A percentile compares a stretch with the other conserved stretches of the same genome.
phyloP scores from a whole-genome alignment of 2,329 filamentous ascomycete species.

The Phoma herbarum region DNA sequence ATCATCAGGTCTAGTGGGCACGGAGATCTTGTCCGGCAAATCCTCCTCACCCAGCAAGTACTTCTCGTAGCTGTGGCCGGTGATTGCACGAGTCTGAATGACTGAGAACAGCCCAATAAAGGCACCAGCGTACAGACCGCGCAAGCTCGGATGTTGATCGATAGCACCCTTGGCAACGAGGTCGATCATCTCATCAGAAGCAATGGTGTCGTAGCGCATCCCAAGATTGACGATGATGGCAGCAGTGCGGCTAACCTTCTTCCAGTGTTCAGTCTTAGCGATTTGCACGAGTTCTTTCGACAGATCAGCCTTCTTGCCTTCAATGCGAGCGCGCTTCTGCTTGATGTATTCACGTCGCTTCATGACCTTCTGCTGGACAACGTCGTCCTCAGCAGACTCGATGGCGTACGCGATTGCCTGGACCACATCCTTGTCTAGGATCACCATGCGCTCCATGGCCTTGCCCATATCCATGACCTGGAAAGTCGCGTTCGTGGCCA shows the following conservation, averaged over 20 bases:
- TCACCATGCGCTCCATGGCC: slow-evolving; percentile 83
- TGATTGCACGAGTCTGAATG: slow-evolving; percentile 85
- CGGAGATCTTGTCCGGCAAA: slow-evolving; percentile 77
- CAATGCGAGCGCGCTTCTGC: slow-evolving; percentile 77
- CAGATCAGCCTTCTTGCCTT: slow-evolving; percentile 81
- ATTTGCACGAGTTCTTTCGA: slow-evolving; percentile 82
- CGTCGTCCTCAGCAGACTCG: slow-evolving; percentile 54
- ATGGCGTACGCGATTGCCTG: slow-evolving; percentile 65
- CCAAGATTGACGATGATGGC: slow-evolving; percentile 92
- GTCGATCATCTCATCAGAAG: slow-evolving; percentile 81
- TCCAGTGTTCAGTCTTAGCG: slow-evolving; percentile 89
- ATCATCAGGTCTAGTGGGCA: slow-evolving; percentile 75
- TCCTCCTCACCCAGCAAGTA: slow-evolving; percentile 83
- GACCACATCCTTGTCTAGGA: slow-evolving; percentile 76
- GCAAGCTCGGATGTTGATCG: slow-evolving; percentile 86
- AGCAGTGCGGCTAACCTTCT: slow-evolving; percentile 87
- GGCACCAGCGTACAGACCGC: slow-evolving; percentile 81
- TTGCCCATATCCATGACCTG: slow-evolving; percentile 92
- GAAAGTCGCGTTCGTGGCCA: slow-evolving; percentile 82
- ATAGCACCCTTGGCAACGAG: slow-evolving; percentile 84
- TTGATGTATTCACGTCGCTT: slow-evolving; percentile 77
- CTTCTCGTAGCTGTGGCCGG: slow-evolving; percentile 85
- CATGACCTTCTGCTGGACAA: slow-evolving; percentile 68
- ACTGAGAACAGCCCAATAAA: slow-evolving; percentile 81
- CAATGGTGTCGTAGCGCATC: slow-evolving; percentile 88